Percentiles rank a stretch among this genome's conserved stretches.
Conservation (phyloP, 805 yeast species). For the Saccharomycopsis olivae region DNA sequence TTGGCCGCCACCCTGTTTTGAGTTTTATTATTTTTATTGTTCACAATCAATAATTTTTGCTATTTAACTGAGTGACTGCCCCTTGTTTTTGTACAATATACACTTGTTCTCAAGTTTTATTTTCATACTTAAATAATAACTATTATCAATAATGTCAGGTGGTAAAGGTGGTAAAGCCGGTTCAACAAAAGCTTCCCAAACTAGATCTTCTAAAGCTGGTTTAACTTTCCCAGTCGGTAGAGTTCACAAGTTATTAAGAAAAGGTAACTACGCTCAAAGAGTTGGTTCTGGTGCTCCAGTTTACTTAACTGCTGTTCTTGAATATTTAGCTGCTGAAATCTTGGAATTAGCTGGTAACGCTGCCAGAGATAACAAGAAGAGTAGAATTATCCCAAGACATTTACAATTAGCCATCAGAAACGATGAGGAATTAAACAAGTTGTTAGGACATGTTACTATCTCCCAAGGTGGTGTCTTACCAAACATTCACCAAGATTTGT, state of each 20-base stretch:
- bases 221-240: constrained; percentile 99
- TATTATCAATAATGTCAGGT: constrained; percentile 46
- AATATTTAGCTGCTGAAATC: constrained; percentile 95
- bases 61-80: too few species aligned
- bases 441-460: constrained; percentile 85
- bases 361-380: constrained; percentile 98
- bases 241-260: constrained; percentile 93
- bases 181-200: constrained; percentile 88
- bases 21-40: too few species aligned
- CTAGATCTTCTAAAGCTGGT: constrained; percentile 98
- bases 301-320: constrained; percentile 92
- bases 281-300: constrained; percentile 99
- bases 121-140: constrained; percentile 1
- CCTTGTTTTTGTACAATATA: too few species aligned
- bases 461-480: constrained; percentile 99
- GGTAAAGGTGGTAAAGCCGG: constrained; percentile 86
- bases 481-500: constrained; percentile 88
- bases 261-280: constrained; percentile 97
- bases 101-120: too few species aligned
- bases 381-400: constrained; percentile 98
- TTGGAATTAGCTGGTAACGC: constrained; percentile 98
- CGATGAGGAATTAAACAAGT: constrained; percentile 96
- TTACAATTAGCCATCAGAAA: constrained; percentile 97
- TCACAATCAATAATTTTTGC: too few species aligned
- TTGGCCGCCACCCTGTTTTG: neutral